phyloP scores from a whole-genome alignment of 2,329 filamentous ascomycete genomes.

The Colletotrichum phormii region DNA sequence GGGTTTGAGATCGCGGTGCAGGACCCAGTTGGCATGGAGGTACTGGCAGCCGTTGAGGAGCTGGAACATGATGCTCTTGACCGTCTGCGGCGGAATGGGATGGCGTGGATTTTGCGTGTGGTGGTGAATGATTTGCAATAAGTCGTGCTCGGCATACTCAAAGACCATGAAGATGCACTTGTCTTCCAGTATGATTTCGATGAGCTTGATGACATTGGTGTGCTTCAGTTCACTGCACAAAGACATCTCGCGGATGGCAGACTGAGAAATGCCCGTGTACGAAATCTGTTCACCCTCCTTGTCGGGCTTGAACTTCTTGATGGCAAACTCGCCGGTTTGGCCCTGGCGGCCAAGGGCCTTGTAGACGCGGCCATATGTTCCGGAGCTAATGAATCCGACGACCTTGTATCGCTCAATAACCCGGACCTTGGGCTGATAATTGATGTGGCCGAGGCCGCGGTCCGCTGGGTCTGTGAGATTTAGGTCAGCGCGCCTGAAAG shows the following conservation, averaged over 20 bases:
- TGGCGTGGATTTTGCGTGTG: constrained; percentile 91
- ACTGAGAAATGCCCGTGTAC: constrained; percentile 98
- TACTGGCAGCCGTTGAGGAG: constrained; percentile 95
- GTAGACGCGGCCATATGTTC: constrained; percentile 98
- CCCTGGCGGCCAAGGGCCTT: constrained; percentile 86
- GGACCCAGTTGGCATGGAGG: constrained; percentile 94
- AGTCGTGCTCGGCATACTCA: constrained; percentile 97
- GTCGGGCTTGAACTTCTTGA: constrained; percentile 99
- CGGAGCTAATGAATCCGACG: constrained; percentile 97
- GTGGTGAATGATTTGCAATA: constrained; percentile 98
- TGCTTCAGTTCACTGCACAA: constrained; percentile 93
- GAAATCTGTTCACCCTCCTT: constrained; percentile 96
- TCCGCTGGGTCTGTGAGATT: constrained; percentile 62
- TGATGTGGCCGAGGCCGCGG: constrained; percentile 57
- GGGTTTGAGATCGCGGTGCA: constrained; percentile 96
- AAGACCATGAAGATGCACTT: constrained; percentile 99
- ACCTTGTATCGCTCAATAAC: constrained; percentile 96
- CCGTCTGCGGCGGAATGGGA: constrained; percentile 86
- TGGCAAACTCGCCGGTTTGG: constrained; percentile 87
- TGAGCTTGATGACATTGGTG: constrained; percentile 87
- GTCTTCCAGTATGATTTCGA: constrained; percentile 97
- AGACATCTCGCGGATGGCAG: constrained; percentile 96
- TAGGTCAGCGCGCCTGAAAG: constrained; percentile 47
- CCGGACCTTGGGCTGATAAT: constrained; percentile 82
- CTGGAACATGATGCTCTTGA: constrained; percentile 96